Evolutionary conservation across 1,284 basidiomycete genomes (phyloP), one percentile per base, ranked within the genome.

Genomic region (Ganoderma meredithae): DNA sequence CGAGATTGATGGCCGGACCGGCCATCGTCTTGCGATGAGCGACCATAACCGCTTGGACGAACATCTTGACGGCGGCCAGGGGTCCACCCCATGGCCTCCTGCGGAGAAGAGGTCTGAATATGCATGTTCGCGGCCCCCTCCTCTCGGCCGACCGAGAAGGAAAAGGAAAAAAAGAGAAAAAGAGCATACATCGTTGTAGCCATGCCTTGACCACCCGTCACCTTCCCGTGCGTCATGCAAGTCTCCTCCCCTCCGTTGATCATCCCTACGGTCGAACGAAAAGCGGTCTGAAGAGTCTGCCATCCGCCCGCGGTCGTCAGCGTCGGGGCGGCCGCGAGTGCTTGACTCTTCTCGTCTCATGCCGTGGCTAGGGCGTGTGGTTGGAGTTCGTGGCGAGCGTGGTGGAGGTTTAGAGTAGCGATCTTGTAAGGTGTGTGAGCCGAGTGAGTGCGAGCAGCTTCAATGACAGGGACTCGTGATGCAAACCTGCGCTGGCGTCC

Each of bases 241-340:
- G 62, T 71, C 71, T 63, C 73, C 66, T 27, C 68, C 68, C 40
- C 69, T 65, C 41, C 68, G 60, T 44, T 60, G 65, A 59, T 82
- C 84, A 68, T 86, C 86, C 76, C 86, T 84, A 66, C 85, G 81
- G 65, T 79, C 75, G 72, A 84, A 84, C 69, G 79, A 75, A 76
- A 88, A 87, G 70, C 85, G 85, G 74, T 89, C 86, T 70, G 84
- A 83, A 60, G 75, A 72, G 71, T 87, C 84, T 64, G 79, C 76
- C 67, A 81, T 79, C 68, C 82, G 83, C 88, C 88, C 88, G 40
- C 65, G 69, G 68, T 82, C 81, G 69, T 86, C 86, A 68, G 79
- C 75, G 65, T 86, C 85, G 74, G 81, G 83, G 71, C 84, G 84
- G 73, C 74, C 77, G 66, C 84, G 83, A 70, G 86, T 85, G 25